Evolutionary conservation across 495 filamentous ascomycete species (phyloP), one percentile per base, ranked within the genome.

Genomic region (Friedmanniomyces simplex): DNA sequence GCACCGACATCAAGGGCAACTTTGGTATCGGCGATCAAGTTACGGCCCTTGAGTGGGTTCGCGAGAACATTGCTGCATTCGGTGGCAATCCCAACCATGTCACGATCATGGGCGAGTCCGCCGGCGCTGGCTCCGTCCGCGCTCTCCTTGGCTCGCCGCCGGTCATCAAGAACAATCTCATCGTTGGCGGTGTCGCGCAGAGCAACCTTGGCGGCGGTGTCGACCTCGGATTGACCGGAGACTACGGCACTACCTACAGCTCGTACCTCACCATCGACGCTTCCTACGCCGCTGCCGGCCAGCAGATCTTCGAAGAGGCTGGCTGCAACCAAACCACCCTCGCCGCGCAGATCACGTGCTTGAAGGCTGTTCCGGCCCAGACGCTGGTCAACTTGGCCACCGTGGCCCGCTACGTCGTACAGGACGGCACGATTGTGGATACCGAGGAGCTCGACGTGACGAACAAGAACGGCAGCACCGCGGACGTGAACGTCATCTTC

Each of bases 31-130:
- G 37, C n/a, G 65, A 67, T 36, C 65, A 67, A 43, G 34, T 59
- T 7, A 57, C 54, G 18, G 62, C 65, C 10, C 57, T 67, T 20
- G 34, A 68, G 48, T 73, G 70, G 70, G 61, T 69, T 7, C 48
- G 55, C 8, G 61, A 68, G 42, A 73, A 73, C 57, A 71, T 71
- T 39, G 67, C 64, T 0, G 50, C 62, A 2, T 73, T 73, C 52
- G 71, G 71, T 16, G 71, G 71, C 28, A 70, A 73, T 47, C 71
- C 71, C 5, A 30, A 58, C 22, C 65, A 67, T 45, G 82, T 88
- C 14, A 87, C 83, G 16, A 85, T 88, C 58, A 87, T 83, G 79
- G 86, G 84, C 41, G 82, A 87, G 64, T 85, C 80, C 0, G 87
- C 64, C 10, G 64, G 63, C 26, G 68, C 58, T 46, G 42, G 46